Evolutionary conservation across 2,329 filamentous ascomycete species (phyloP), one percentile per base, ranked within the genome.

Genomic region (Lizonia empirigonia): DNA sequence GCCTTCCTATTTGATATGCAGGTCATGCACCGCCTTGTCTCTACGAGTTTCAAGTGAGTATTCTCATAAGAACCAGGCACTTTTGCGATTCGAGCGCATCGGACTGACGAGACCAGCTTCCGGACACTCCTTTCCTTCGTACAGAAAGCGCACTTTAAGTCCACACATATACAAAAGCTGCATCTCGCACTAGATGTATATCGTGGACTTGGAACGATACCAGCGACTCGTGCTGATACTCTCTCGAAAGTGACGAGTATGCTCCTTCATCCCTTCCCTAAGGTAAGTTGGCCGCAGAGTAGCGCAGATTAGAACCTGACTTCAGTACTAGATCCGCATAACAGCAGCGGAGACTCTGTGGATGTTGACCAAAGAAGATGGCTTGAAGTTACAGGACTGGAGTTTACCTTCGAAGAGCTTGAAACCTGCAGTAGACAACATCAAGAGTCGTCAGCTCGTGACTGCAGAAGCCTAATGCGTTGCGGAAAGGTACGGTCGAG

Each of bases 101-200:
- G 3, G 10, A 42, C 34, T 53, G 16, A 50, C 20, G 19, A 56
- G 3, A 1, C 40, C 20, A 58, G 79, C 47, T 82, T 81, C 67
- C 83, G 84, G 53, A 78, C 72, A 6, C 74, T 96, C 3, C 90
- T 91, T 52, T 77, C 85, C 6, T 78, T 85, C 27, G 83, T 88
- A 4, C 90, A 95, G 65, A 91, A 87, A 71, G 82, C 89, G 0
- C 89, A 92, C 57, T 92, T 89, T 77, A 93, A 92, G 74, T 89
- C 88, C 1, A 85, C 87, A 16, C 94, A 90, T 69, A 83, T 96
- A 34, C 83, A 86, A 41, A 93, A 94, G 71, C 80, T 97, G 1
- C 84, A 90, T 68, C 88, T 90, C 0, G 90, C 89, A 18, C 77
- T 95, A 54, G 88, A 87, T 64, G 82, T 94, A 10, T 97, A 97